These are phyloP conservation scores for Trichoderma sp. DNA, from an alignment of 2,329 filamentous ascomycete species.

Conservation along the genomic window DNA sequence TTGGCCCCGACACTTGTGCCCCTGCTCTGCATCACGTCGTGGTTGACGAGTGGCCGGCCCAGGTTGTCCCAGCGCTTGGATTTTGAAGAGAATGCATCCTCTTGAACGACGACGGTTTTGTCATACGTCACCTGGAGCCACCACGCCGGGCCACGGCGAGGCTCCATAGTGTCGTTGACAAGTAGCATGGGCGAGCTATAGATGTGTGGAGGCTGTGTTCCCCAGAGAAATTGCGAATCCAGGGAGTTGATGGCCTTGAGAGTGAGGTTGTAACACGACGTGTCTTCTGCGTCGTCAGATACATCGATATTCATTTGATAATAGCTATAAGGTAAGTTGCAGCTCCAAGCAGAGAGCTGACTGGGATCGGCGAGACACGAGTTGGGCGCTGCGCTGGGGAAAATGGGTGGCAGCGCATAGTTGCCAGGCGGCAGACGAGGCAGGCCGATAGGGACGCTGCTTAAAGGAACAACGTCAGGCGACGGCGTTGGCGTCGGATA, in stretches of 20 bases:
- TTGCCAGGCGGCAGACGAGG: slow-evolving; percentile 53
- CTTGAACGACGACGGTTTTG: slow-evolving; percentile 55
- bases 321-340: slow-evolving; percentile 50
- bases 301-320: slow-evolving; percentile 44
- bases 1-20: slow-evolving; percentile 32
- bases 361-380: slow-evolving; percentile 57
- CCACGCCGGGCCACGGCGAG: slow-evolving; percentile 53
- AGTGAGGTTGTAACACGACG: slow-evolving; percentile 41
- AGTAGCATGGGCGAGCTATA: slow-evolving; percentile 42
- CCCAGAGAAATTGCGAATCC: slow-evolving; percentile 46
- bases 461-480: slow-evolving; percentile 51
- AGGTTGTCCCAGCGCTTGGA: slow-evolving; percentile 30
- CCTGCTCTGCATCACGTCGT: slow-evolving; percentile 30
- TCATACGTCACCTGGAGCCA: slow-evolving; percentile 51
- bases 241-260: slow-evolving; percentile 41
- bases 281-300: slow-evolving; percentile 24
- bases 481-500: slow-evolving; percentile 36
- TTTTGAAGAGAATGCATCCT: slow-evolving; percentile 35
- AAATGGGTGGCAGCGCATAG: slow-evolving; percentile 55
- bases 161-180: slow-evolving; percentile 52
- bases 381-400: slow-evolving; percentile 48
- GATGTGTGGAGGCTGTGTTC: slow-evolving; percentile 52
- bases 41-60: slow-evolving; percentile 21
- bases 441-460: slow-evolving; percentile 50
- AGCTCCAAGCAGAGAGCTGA: slow-evolving; percentile 62